phyloP scores from a whole-genome alignment of 2,329 filamentous ascomycete species.

The Colletotrichum sp. region DNA sequence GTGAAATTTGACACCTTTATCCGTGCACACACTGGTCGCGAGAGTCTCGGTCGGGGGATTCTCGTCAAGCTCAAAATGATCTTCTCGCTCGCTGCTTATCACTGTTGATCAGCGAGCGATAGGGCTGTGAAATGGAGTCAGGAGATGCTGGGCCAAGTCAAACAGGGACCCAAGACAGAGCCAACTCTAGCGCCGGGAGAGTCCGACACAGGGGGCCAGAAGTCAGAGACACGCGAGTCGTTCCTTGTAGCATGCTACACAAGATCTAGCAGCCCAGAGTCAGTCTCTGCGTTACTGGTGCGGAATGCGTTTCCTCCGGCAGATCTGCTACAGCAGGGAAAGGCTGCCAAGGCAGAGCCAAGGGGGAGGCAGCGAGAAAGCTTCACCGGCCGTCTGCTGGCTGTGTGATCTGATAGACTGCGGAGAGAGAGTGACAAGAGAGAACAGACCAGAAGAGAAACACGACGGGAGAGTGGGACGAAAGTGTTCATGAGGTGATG shows the following conservation, averaged over 20 bases:
- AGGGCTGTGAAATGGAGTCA: neutral
- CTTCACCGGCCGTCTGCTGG: neutral
- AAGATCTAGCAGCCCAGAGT: neutral
- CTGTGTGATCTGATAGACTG: neutral
- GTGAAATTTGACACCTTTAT: neutral
- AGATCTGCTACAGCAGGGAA: constrained; percentile 11
- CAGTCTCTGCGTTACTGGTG: neutral
- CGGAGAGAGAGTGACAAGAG: neutral
- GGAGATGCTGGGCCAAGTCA: neutral
- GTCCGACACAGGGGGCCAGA: neutral
- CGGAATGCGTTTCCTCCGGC: constrained; percentile 8
- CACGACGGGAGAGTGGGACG: neutral
- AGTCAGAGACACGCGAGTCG: neutral
- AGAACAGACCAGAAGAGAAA: neutral
- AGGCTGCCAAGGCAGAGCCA: constrained; percentile 3
- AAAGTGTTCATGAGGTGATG: neutral
- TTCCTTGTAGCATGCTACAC: constrained; percentile 2
- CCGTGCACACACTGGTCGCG: neutral
- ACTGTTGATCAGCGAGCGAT: neutral
- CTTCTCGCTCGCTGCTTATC: neutral
- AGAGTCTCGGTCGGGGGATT: neutral
- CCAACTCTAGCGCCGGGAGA: neutral
- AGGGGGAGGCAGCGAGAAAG: neutral
- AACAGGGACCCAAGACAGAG: neutral
- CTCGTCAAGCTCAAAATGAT: neutral